Evolutionary conservation across 768 basidiomycete genomes (phyloP), one percentile per base, ranked within the genome.

Genomic region (Tubosaeta sp.): DNA sequence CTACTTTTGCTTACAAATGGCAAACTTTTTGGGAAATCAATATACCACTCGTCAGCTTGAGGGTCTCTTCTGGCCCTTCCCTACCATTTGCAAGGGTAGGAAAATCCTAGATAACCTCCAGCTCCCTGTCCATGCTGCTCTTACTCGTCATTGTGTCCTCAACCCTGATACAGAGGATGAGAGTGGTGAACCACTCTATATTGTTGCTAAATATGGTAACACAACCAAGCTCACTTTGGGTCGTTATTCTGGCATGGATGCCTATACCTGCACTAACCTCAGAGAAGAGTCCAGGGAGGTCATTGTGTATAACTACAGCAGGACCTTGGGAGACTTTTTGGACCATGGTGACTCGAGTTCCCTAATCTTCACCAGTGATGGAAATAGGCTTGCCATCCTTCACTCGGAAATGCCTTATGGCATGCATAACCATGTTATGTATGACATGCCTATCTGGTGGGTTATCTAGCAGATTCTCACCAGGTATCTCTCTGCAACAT

Each of bases 311-410:
- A 71, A 69, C 59, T 69, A 66, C 38, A 55, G 55, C 57, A 65
- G 64, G 54, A 54, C 56, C 30, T 59, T 57, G 10, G 62, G 61
- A 38, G 14, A 44, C 19, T 76, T 76, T 60, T 70, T 71, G 13
- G 63, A 31, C 51, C 53, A 63, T 25, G 73, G 75, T 8, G 72
- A 76, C 60, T 76, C 71, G 7, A 72, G 75, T 32, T 68, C 73
- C 1, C 67, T 71, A 50, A 65, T 76, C 61, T 61, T 66, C 57
- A 57, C 62, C 42, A 68, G 68, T 53, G 34, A 57, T 46, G 72
- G 71, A 25, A 54, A 63, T 25, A 59, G 69, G 44, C 59, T 62
- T 32, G 71, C 70, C 45, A 49, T 35, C 12, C 59, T 73, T 36
- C 72, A 68, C 39, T 63, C 67, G 25, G 65, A 72, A 57, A 39